These are phyloP conservation scores for Microthlaspi erraticum DNA, from an alignment of 345 rosid species.

Conservation along the genomic window DNA sequence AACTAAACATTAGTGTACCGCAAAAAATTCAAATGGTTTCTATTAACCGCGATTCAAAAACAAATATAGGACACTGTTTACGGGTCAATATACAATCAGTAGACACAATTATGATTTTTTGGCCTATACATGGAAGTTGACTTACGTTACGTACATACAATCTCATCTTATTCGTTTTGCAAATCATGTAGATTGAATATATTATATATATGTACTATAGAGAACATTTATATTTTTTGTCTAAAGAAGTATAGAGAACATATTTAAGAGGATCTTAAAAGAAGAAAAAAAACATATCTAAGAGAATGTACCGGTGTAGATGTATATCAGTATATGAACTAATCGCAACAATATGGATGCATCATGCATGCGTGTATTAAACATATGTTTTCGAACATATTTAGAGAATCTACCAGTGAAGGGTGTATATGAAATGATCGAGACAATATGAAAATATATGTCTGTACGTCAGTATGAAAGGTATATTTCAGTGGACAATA, in stretches of 20 bases:
- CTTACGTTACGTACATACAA: conserved; percentile 9
- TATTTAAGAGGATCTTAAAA: too few relatives aligned
- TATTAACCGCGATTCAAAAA: not conserved
- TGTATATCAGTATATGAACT: not conserved
- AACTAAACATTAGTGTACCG: too few relatives aligned
- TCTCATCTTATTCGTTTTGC: not conserved
- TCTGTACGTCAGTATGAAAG: too few relatives aligned
- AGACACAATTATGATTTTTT: not conserved
- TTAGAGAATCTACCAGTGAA: not conserved
- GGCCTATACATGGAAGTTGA: conserved; percentile 19
- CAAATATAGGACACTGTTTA: conserved; percentile 7
- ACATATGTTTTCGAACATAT: not conserved
- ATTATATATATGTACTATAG: not conserved
- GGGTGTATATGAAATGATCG: not conserved
- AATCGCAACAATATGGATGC: not conserved
- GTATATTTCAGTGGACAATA: too few relatives aligned
- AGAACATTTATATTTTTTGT: too few relatives aligned
- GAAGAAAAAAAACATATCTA: too few relatives aligned
- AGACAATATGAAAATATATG: too few relatives aligned
- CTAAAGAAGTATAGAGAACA: too few relatives aligned
- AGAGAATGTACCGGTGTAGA: not conserved
- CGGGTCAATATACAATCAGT: conserved; percentile 2
- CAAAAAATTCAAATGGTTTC: too few relatives aligned
- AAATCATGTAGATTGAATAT: conserved; percentile 8
- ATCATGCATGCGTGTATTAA: not conserved